Evolutionary conservation across 331 rosid species (phyloP), one percentile per base, ranked within the genome.

Genomic region (Dryas integrifolia): DNA sequence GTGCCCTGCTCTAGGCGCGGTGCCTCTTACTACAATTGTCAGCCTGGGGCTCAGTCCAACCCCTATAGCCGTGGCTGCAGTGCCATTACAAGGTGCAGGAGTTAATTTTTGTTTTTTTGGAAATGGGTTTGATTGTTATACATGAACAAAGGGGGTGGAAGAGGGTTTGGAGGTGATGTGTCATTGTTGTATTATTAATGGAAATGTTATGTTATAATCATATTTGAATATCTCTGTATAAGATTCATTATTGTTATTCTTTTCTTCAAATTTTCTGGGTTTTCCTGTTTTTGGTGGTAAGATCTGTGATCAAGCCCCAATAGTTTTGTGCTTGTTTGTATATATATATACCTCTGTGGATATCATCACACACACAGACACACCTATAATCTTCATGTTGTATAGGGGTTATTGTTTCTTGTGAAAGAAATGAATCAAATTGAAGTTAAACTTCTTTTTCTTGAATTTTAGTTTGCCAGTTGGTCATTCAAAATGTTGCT

Each of bases 1-100:
- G 96, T 92, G 2, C 98, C 97, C 1, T 92, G 98, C 77, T 92
- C 98, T 15, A 89, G 92, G 50, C 98, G 96, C 2, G 98, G 98
- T 0, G 86, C 97, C 0, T 92, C 98, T 24, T 92, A 92, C 81
- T 92, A 92, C 84, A 92, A 90, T 70, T 92, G 98, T 85, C 18
- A 72, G 45, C 78, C 96, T 30, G 97, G 98, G 0, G 89, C 92
- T 72, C 92, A 87, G 83, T 76, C 97, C 26, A 92, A 92, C 69
- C 98, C 98, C 60, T 92, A 92, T 72, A 65, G 2, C 68, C 97
- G 97, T 73, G 90, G 96, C 43, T 92, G 98, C 90, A 84, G 88
- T 21, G 88, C 91, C 49, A 87, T 92, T 48, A 70, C 97, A 13
- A 90, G 97, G 87, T 92, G 98, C 97, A 74, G 98, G 81, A 72